These are phyloP conservation scores for Gossypium gossypioides DNA, from an alignment of 441 rosid genomes.

Conservation along the genomic window DNA sequence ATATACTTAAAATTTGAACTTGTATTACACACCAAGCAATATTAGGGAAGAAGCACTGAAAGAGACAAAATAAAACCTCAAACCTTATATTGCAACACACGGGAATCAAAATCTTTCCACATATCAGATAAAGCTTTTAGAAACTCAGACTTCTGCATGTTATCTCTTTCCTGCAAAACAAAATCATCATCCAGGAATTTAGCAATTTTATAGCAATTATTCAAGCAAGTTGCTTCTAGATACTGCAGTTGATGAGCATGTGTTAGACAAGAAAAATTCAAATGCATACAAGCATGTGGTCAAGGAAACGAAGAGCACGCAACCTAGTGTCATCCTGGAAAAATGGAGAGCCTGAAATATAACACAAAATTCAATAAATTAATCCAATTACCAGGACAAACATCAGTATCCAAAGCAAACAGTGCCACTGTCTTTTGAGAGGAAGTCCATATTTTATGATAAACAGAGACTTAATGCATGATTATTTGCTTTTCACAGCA, in stretches of 20 bases:
- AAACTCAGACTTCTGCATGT: constrained; percentile 97
- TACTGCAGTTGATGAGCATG: constrained; percentile 2
- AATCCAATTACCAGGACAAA: background rate
- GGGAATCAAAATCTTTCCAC: constrained; percentile 98
- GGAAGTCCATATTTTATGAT: background rate
- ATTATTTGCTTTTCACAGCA: background rate
- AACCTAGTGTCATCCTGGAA: constrained; percentile 84
- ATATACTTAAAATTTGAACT: background rate
- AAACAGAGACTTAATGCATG: background rate
- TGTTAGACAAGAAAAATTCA: constrained; percentile 11
- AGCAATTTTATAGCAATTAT: background rate
- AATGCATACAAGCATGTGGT: constrained; percentile 87
- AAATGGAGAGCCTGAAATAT: constrained; percentile 68
- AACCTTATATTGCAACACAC: constrained; percentile 95
- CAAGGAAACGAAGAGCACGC: constrained; percentile 98
- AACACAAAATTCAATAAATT: constrained; percentile 13
- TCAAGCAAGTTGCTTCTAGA: constrained; percentile 1
- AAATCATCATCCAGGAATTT: constrained; percentile 10
- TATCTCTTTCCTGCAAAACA: constrained; percentile 72
- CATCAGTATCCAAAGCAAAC: background rate
- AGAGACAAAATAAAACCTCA: constrained; percentile 15
- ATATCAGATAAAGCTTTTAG: constrained; percentile 89
- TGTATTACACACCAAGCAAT: background rate
- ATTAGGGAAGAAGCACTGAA: background rate
- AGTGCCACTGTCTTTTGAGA: background rate